These are phyloP conservation scores for Pelargonium cotyledonis DNA, from an alignment of 441 rosid species.

Conservation along the genomic window DNA sequence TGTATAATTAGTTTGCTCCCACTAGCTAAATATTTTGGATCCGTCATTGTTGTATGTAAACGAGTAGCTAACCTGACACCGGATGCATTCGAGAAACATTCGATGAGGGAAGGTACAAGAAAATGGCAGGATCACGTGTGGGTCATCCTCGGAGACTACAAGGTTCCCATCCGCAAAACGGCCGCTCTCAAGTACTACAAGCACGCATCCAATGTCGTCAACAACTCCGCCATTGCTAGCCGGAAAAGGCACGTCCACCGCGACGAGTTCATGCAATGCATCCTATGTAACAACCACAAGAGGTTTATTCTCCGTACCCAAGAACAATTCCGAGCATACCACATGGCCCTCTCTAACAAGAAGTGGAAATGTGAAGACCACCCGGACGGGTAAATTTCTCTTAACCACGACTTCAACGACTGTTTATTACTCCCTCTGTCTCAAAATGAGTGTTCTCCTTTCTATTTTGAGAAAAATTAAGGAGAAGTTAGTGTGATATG, in stretches of 20 bases:
- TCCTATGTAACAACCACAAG: neutral
- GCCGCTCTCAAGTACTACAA: neutral
- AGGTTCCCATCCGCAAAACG: conserved; percentile 1
- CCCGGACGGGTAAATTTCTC: neutral
- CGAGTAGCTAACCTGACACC: neutral
- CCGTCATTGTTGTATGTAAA: neutral
- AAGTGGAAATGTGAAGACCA: neutral
- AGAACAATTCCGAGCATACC: neutral
- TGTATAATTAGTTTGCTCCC: too few relatives aligned
- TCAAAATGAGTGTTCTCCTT: too few relatives aligned
- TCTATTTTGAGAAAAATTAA: too few relatives aligned
- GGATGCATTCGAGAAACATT: neutral
- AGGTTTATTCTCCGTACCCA: conserved; percentile 4
- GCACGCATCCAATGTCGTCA: neutral
- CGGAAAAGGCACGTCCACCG: neutral
- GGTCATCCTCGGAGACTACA: neutral
- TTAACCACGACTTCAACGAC: neutral
- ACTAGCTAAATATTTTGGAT: too few relatives aligned
- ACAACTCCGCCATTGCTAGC: neutral
- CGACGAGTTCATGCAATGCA: conserved; percentile 1
- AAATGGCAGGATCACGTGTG: conserved; percentile 1
- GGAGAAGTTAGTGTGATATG: too few relatives aligned
- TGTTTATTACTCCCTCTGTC: too few relatives aligned
- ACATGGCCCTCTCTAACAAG: neutral
- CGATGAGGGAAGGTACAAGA: neutral